phyloP scores from a whole-genome alignment of 2,329 filamentous ascomycete genomes.

The Corinectria fuckeliana region DNA sequence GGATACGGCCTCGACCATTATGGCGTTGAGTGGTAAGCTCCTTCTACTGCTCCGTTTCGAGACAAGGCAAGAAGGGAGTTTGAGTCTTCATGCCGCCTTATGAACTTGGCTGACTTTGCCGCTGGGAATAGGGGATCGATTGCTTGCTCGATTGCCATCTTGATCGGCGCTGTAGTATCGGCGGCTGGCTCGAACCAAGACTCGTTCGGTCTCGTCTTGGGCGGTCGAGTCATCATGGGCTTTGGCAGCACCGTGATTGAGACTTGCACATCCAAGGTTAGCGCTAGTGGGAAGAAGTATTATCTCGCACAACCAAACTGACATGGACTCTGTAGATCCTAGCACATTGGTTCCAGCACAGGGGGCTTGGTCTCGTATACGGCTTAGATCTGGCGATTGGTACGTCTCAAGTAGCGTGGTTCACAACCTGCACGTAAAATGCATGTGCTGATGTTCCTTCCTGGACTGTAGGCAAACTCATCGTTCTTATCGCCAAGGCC shows the following conservation, averaged over 20 bases:
- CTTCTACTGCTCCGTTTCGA: neutral
- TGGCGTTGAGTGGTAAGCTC: slow-evolving; percentile 34
- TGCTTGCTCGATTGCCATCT: slow-evolving; percentile 31
- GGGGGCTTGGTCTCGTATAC: slow-evolving; percentile 33
- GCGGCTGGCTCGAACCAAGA: slow-evolving; percentile 31
- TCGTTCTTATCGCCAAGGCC: slow-evolving; percentile 34
- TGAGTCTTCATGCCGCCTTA: neutral
- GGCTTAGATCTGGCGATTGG: slow-evolving; percentile 34
- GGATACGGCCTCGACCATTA: slow-evolving; percentile 37
- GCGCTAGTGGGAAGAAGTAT: neutral
- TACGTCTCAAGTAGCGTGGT: neutral
- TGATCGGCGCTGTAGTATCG: slow-evolving; percentile 34
- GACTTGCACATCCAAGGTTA: slow-evolving; percentile 36
- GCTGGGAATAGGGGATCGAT: slow-evolving; percentile 27
- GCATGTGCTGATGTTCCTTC: neutral
- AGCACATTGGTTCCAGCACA: slow-evolving; percentile 37
- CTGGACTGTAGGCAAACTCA: slow-evolving; percentile 24
- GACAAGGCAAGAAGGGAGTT: neutral
- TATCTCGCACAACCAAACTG: neutral
- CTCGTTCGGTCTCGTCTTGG: slow-evolving; percentile 30
- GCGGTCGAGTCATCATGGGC: slow-evolving; percentile 36
- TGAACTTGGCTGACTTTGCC: neutral
- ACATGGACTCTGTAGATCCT: slow-evolving; percentile 24
- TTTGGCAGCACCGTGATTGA: slow-evolving; percentile 38
- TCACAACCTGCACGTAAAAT: neutral